Base-by-base conservation (phyloP, 192 early-diverging fungal genomes). In the Coemansia sp. region DNA sequence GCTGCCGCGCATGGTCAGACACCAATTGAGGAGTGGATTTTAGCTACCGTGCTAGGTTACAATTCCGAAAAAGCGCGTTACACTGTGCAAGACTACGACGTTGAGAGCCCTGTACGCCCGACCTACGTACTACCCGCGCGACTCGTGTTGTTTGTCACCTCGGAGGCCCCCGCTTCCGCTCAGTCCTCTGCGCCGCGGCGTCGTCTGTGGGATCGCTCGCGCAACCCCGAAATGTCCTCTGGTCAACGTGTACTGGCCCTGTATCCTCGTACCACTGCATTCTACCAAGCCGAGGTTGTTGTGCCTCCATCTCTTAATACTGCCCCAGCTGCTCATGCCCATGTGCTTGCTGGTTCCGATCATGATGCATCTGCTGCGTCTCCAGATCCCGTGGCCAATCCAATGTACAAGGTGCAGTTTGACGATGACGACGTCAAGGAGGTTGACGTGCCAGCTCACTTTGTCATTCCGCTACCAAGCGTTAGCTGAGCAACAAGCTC, bases 361-460 rank as follows among this genome's bases (percentile, higher is more conserved):
- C 22, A 38, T 25, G 49, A 52, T 22, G 49, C 30, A 19, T 18
- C 38, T 3, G 33, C 34, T 5, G 46, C 49, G 3, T 47, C 53
- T 30, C 58, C 72, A 0, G 55, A 68, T 37, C 72, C 66, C 2
- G 46, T n/a, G 0, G 15, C 59, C 0, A 72, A 71, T 21, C 69
- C 69, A 5, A 69, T 72, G 69, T 78, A 78, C 48, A 67, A 62
- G 33, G 49, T 78, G 23, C 64, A 65, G 57, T 78, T 78, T 46
- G 75, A 78, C 42, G 75, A 78, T 41, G 75, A 78, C 23, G 69
- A 72, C 14, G 50, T 47, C 25, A 59, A 58, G 49, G 64, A 71
- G 37, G 55, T 71, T 25, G 62, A 78, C 47, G 66, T 78, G n/a
- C 75, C 75, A 0, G 69, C 69, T 7, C 69, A 72, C 23, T 19